Conservation (phyloP, 1,139 yeast species). For the Candida neerlandica region DNA sequence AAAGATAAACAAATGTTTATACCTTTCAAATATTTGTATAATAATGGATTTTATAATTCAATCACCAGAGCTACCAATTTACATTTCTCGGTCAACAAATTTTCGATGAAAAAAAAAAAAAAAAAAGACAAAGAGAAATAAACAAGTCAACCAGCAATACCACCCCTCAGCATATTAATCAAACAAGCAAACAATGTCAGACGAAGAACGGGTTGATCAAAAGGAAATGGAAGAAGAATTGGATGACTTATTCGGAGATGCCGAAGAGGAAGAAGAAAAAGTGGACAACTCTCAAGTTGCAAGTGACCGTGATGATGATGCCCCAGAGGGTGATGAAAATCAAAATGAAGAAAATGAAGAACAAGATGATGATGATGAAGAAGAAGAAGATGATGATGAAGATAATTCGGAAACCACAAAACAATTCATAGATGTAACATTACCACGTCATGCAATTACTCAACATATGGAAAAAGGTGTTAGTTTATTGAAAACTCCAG, state of each 20-base stretch:
- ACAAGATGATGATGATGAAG: slow-evolving; percentile 17
- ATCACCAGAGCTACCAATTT: no score
- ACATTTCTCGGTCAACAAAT: no score
- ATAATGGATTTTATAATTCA: no score
- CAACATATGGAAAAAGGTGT: slow-evolving; percentile 45
- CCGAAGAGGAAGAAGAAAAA: slow-evolving; percentile 24
- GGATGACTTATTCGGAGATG: slow-evolving; percentile 55
- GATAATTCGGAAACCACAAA: slow-evolving; percentile 32
- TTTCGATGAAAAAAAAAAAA: background rate
- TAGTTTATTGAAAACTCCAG: slow-evolving; percentile 72
- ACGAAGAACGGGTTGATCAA: slow-evolving; percentile 11
- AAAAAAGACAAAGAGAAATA: background rate
- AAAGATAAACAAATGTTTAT: no score
- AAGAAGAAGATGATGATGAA: slow-evolving; percentile 15
- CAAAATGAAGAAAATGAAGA: slow-evolving; percentile 46
- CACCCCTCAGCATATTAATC: background rate
- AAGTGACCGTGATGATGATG: slow-evolving; percentile 13
- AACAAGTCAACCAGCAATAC: background rate
- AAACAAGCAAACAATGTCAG: slow-evolving; percentile 15
- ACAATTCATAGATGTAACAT: slow-evolving; percentile 60
- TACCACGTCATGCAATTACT: slow-evolving; percentile 73
- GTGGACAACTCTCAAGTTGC: slow-evolving; percentile 4
- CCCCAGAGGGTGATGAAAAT: slow-evolving; percentile 22
- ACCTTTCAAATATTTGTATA: no score
- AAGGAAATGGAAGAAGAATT: slow-evolving; percentile 28